Conservation (phyloP, 2,329 filamentous ascomycete species). For the Pochonia chlamydosporia region DNA sequence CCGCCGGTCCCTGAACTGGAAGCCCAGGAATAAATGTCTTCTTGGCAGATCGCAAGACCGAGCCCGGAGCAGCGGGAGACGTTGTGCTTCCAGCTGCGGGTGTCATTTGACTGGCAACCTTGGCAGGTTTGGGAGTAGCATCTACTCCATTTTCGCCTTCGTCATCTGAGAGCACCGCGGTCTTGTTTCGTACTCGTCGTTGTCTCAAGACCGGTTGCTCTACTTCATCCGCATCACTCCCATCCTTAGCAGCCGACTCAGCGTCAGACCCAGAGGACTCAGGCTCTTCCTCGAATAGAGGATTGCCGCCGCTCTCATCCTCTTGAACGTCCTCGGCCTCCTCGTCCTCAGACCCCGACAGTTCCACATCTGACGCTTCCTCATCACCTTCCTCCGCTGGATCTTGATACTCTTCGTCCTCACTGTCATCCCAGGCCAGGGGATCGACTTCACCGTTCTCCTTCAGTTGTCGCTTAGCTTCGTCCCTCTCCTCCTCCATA, state of each 20-base stretch:
- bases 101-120: constrained; percentile 32
- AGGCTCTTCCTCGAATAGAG: constrained; percentile 34
- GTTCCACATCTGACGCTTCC: constrained; percentile 32
- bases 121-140: constrained; percentile 43
- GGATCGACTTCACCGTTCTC: constrained; percentile 42
- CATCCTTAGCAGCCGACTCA: constrained; percentile 16
- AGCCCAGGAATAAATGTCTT: constrained; percentile 67
- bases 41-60: constrained; percentile 61
- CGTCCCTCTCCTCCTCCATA: constrained; percentile 68
- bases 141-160: constrained; percentile 37
- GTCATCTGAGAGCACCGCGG: constrained; percentile 57
- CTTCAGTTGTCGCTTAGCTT: constrained; percentile 58
- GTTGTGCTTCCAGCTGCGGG: constrained; percentile 34
- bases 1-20: constrained; percentile 53
- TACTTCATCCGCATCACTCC: constrained; percentile 28
- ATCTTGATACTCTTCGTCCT: constrained; percentile 45
- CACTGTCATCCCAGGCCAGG: constrained; percentile 51
- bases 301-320: constrained; percentile 15
- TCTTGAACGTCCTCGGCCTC: constrained; percentile 26
- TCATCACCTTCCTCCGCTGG: constrained; percentile 30
- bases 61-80: constrained; percentile 54
- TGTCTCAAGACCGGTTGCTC: constrained; percentile 33
- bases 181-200: constrained; percentile 45
- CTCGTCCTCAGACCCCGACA: constrained; percentile 39
- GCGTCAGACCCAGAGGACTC: constrained; percentile 25